These are phyloP conservation scores for Cadophora sp. DNA, from an alignment of 2,329 filamentous ascomycete genomes.

Conservation along the genomic window DNA sequence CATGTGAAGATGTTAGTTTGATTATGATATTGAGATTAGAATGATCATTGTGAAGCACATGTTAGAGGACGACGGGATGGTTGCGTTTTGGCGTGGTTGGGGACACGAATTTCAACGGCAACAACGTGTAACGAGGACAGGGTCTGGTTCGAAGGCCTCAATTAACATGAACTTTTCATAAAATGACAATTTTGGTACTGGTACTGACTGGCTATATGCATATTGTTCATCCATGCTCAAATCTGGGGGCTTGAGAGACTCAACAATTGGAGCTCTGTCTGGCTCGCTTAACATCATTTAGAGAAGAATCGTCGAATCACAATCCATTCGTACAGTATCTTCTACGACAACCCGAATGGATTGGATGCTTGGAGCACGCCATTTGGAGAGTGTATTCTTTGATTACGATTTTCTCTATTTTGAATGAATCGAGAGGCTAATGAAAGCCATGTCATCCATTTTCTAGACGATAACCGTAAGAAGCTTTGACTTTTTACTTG, in stretches of 20 bases:
- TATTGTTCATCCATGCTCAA: neutral
- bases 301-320: neutral
- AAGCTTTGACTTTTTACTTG: too few relatives aligned
- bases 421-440: too few relatives aligned
- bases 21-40: neutral
- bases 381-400: neutral
- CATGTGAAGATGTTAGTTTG: conserved; percentile 10
- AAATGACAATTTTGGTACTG: neutral
- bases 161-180: neutral
- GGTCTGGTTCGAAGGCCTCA: neutral
- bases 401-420: too few relatives aligned
- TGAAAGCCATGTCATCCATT: too few relatives aligned
- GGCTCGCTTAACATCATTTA: neutral
- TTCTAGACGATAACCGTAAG: too few relatives aligned
- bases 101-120: neutral
- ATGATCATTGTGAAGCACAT: too few relatives aligned
- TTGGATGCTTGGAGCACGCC: neutral
- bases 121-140: neutral
- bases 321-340: neutral
- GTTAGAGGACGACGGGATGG: neutral
- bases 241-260: neutral
- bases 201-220: neutral
- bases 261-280: neutral
- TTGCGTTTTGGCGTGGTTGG: neutral
- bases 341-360: neutral